phyloP scores from a whole-genome alignment of 2,329 filamentous ascomycete species.

The Calonectria pteridis region DNA sequence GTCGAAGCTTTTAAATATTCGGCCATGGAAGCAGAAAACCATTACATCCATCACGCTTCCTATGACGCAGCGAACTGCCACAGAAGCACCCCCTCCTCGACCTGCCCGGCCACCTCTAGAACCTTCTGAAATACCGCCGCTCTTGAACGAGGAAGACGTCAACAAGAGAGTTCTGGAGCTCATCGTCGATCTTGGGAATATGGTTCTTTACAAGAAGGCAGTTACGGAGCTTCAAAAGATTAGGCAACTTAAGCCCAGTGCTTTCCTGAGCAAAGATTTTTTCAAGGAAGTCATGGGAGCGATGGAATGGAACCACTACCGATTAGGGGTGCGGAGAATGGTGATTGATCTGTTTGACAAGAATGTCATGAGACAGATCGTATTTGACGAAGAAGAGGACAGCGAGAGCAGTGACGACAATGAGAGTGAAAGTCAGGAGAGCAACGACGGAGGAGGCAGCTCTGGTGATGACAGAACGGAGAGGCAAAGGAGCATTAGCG shows the following conservation, averaged over 20 bases:
- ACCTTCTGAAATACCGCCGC: constrained; percentile 54
- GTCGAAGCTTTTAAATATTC: constrained; percentile 80
- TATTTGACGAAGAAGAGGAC: constrained; percentile 75
- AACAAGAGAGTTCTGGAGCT: constrained; percentile 87
- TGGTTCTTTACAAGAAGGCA: constrained; percentile 90
- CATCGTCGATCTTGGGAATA: constrained; percentile 90
- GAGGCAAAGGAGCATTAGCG: constrained; percentile 67
- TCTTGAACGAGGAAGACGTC: constrained; percentile 71
- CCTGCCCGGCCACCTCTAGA: constrained; percentile 58
- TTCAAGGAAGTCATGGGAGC: constrained; percentile 89
- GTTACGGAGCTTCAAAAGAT: constrained; percentile 85
- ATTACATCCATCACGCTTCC: constrained; percentile 61
- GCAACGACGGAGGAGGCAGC: constrained; percentile 59
- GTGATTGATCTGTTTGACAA: constrained; percentile 96
- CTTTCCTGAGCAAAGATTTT: constrained; percentile 81
- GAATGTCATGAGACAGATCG: constrained; percentile 84
- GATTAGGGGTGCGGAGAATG: constrained; percentile 87
- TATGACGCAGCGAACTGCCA: constrained; percentile 65
- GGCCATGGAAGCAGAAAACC: constrained; percentile 68
- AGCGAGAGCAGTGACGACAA: constrained; percentile 74
- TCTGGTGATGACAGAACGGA: constrained; percentile 68
- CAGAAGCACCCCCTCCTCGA: constrained; percentile 56
- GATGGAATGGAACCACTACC: constrained; percentile 90
- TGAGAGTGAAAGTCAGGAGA: constrained; percentile 52
- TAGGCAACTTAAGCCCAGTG: constrained; percentile 78